Evolutionary conservation across 225 moss, liverwort and hornwort genomes (phyloP), one percentile per base, ranked within the genome.

Genomic region (Marchantia polymorpha): DNA sequence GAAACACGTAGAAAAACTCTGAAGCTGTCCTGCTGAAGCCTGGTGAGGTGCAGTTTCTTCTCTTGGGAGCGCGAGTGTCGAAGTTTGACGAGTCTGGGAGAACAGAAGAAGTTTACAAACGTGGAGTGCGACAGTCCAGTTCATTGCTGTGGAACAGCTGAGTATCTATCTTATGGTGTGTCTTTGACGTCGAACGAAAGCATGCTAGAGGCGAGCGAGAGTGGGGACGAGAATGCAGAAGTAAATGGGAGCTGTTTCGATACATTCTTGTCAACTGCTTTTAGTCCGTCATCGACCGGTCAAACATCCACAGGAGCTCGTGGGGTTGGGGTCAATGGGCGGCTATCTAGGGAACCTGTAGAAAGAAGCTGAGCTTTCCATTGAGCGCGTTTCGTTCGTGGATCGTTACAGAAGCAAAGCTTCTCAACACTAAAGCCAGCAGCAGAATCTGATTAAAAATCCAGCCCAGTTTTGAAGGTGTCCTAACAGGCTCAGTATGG

Each of bases 161-260:
- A 15, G 14, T 30, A 26, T 39, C 22, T 20, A 64, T 31, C 39
- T 10, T 25, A 48, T 52, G 72, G n/a, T 72, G 23, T 22, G 30
- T 20, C 23, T 72, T 72, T 0, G 20, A 25, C n/a, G 72, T 10
- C 50, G 72, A 7, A 52, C 7, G 74, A 58, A 75, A 75, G 56
- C 56, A 75, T 75, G 74, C 74, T 29, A 58, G 56, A 75, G 74
- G 54, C 56, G 52, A n/a, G 73, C 53, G 73, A 52, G 25, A 51
- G 26, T 19, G 50, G 25, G 27, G 56, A 56, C 74, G 55, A 58
- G 54, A n/a, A 31, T 75, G 54, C 74, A 3, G 74, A 75, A 16
- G 74, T 56, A 27, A 58, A 75, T 56, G 74, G 56, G 55, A 75
- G 74, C 56, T 75, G 56, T 31, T 2, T 30, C 10, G 73, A 11